Base-by-base conservation (phyloP, 176 grass and related monocot genomes). In the Phyllostachys edulis region DNA sequence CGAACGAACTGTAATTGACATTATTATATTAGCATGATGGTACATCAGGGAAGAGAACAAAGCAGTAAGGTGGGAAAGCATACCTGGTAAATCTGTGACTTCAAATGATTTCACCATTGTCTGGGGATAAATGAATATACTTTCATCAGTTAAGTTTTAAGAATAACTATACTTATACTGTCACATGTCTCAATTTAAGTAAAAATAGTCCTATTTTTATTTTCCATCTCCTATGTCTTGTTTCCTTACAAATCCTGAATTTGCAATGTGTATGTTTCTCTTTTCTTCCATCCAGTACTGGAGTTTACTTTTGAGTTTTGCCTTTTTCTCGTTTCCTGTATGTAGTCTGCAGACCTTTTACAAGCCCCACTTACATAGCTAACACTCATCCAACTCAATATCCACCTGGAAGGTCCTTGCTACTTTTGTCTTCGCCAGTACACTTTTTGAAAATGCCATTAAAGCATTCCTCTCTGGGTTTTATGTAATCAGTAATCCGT, bases 71-170 rank as follows among this genome's bases (percentile, higher is more conserved):
- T 87, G 39, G 18, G 32, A 40, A 56, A 32, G 5, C 67, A 69
- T 94, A 95, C 93, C 96, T 67, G 96, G 96, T 75, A 98, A 90
- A 63, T 98, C 96, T 29, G 96, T 98, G 68, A 98, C 96, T 85
- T 98, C 96, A 85, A 98, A 98, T 83, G 96, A 98, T 85, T 98
- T 98, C 81, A 92, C 96, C 96, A 98, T 98, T 44, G 93, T 92
- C 96, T 98, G 91, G 20, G 49, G 37, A 76, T 79, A 83, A 66
- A 81, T 59, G 55, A 87, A 82, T 63, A 85, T 26, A 59, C 32
- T 45, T 46, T 61, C 29, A 63, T 85, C 36, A 81, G 70, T 60
- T 41, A 66, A 78, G 12, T 23, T 41, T 67, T 24, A 49, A 78
- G 16, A 70, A 16, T 16, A 81, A 72, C 15, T 29, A 29, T 29